phyloP scores from a whole-genome alignment of 768 basidiomycete genomes.

The Hortiboletus campestris region DNA sequence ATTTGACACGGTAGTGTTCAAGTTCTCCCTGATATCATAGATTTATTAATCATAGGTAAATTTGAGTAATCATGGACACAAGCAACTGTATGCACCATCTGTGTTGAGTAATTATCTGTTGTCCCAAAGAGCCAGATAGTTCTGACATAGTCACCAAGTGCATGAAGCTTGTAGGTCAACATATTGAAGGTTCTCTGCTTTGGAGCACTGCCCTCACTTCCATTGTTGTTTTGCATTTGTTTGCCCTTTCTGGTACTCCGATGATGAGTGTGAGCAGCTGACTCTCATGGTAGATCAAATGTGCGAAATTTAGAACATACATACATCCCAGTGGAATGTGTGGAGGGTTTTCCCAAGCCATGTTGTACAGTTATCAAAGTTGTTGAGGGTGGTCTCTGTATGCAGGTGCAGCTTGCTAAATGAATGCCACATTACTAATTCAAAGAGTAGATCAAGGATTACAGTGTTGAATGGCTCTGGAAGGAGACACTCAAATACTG shows the following conservation, averaged over 20 bases:
- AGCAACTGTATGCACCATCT: no score
- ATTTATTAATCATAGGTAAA: no score
- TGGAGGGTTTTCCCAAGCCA: constrained; percentile 22
- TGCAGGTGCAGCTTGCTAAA: constrained; percentile 29
- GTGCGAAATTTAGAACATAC: constrained; percentile 25
- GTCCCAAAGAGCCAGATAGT: constrained; percentile 12
- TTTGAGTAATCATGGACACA: no score
- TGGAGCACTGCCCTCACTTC: neutral
- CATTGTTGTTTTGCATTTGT: neutral
- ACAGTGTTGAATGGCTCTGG: constrained; percentile 11
- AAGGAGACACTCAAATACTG: constrained; percentile 33
- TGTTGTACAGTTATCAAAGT: constrained; percentile 24
- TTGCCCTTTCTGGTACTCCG: neutral
- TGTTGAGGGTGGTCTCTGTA: constrained; percentile 13
- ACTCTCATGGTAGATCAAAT: constrained; percentile 32
- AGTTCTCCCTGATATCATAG: no score
- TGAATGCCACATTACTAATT: constrained; percentile 24
- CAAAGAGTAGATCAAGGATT: constrained; percentile 22
- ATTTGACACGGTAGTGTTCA: constrained; percentile 38
- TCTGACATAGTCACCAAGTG: constrained; percentile 15
- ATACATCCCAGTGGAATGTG: constrained; percentile 23
- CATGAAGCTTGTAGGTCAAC: constrained; percentile 17
- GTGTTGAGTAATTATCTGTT: constrained; percentile 36
- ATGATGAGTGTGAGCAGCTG: constrained; percentile 21
- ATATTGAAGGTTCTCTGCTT: constrained; percentile 11